Base-by-base conservation (phyloP, 176 grass and related monocot species). In the Oryza glaberrima region DNA sequence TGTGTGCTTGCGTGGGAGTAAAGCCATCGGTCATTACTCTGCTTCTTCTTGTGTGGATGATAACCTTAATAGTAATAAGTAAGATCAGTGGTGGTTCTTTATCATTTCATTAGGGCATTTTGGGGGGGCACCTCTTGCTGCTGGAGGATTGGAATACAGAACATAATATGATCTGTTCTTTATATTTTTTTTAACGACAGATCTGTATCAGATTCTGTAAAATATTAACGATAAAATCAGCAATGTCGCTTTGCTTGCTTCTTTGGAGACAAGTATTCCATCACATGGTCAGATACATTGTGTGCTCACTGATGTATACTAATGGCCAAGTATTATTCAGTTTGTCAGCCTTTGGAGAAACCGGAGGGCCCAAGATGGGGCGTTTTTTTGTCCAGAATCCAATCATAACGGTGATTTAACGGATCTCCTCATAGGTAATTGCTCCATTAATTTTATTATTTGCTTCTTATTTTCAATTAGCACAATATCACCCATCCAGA, bases 221-320 rank as follows among this genome's bases (percentile, higher is more conserved):
- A 87, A 22, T 91, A 87, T 81, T 45, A 51, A 48, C 79, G 65
- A 81, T 80, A 84, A 81, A 84, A 91, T 76, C 77, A 70, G 77
- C 64, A 25, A 32, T 91, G 89, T 84, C 81, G 76, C 85, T 84
- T 66, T 91, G 89, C 81, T 84, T 84, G 85, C 77, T 81, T 70
- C 85, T 88, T 88, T 84, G 89, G 89, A 91, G 89, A 84, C 89
- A 87, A 11, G 63, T 83, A 84, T 84, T 84, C 81, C 52, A 45
- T 87, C 76, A 76, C 89, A 81, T 91, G 89, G 69, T 70, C 54
- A 81, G 80, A 87, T 87, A 69, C 89, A 84, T 72, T 84, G 89
- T 84, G 73, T 80, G 58, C 71, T 44, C 70, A 65, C 81, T 91
- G 36, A 87, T 72, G 25, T 44, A 70, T 66, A 70, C 45, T 77